Base-by-base conservation (phyloP, 1,284 basidiomycete species). In the Marasmius tenuissimus region DNA sequence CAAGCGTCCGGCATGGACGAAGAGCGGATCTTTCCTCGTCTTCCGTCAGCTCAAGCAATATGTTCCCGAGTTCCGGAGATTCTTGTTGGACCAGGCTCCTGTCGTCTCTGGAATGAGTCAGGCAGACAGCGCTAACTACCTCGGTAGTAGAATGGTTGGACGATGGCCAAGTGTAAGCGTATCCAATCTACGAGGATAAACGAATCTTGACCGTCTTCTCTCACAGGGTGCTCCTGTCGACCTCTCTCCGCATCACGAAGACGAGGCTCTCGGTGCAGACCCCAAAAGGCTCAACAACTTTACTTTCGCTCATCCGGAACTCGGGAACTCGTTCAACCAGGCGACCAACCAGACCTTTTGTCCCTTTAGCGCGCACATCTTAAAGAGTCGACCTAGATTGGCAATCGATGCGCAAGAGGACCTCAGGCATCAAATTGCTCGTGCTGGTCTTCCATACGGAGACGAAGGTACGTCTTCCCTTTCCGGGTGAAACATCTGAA, bases 381-480 rank as follows among this genome's bases (percentile, higher is more conserved):
- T 72, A 27, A 75, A 75, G 64, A 70, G 70, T 27, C 65, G 66
- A 27, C 74, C 74, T 20, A 65, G 73, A n/a, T 61, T n/a, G 10
- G 7, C 16, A 16, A 27, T 27, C 27, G 27, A 27, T 27, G 27
- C 53, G 6, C 52, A 58, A 27, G 50, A 59, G 11, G 52, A 52
- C 4, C 38, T n/a, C 9, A 65, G 27, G 27, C 27, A 70, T 60
- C 62, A 66, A 51, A 71, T 73, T 57, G 74, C 77, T 33, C 75
- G 78, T 7, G 70, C 73, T 16, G 73, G 77, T 37, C 75, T 76
- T 57, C 73, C 76, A 14, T 80, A 76, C 56, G 78, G 77, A 18
- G 73, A 74, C 5, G 76, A 78, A 66, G 70, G 64, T 65, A 45
- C 11, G 51, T 39, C 27, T 27, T 35, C 16, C 16, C 47, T 18